Evolutionary conservation across 805 yeast genomes (phyloP).

Genomic region (Ogataea dorogensis): DNA sequence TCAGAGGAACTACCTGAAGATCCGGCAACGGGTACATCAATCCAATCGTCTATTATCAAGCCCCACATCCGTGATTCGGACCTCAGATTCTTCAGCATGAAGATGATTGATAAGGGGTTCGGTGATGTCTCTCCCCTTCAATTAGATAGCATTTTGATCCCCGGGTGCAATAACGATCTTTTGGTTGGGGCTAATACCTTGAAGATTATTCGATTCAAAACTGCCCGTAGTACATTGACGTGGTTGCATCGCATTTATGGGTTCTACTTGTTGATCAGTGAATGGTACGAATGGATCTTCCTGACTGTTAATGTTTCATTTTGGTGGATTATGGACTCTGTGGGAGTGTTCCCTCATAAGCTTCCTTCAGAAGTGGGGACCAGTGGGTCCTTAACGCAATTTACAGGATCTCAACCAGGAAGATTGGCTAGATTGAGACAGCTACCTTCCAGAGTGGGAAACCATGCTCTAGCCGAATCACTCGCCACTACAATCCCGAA

Average conservation of each 20-base stretch:
- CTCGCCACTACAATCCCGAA: slow-evolving; percentile 26
- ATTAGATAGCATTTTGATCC: slow-evolving; percentile 7
- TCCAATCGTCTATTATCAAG: slow-evolving; percentile 30
- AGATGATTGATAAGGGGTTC: slow-evolving; percentile 23
- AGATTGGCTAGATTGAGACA: slow-evolving; percentile 1
- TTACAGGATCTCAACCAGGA: slow-evolving; percentile 1
- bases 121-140: slow-evolving; percentile 3
- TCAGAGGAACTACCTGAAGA: slow-evolving; percentile 8
- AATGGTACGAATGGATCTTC: slow-evolving; percentile 1
- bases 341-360: slow-evolving; percentile 13
- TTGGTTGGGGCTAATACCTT: slow-evolving; percentile 15
- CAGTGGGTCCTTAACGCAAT: slow-evolving; percentile 4
- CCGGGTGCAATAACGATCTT: slow-evolving; percentile 24
- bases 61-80: slow-evolving; percentile 28
- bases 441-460: slow-evolving; percentile 21
- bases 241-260: slow-evolving; percentile 13
- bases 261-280: not conserved
- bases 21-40: slow-evolving; percentile 17
- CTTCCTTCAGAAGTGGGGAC: slow-evolving; percentile 3
- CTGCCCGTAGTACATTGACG: slow-evolving; percentile 17
- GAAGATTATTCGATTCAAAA: slow-evolving; percentile 14
- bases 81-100: slow-evolving; percentile 20
- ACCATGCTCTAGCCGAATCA: slow-evolving; percentile 20
- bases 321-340: slow-evolving; percentile 23
- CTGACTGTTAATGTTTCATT: slow-evolving; percentile 5